phyloP scores from a whole-genome alignment of 768 basidiomycete genomes.

The Leccinum sublutescens region DNA sequence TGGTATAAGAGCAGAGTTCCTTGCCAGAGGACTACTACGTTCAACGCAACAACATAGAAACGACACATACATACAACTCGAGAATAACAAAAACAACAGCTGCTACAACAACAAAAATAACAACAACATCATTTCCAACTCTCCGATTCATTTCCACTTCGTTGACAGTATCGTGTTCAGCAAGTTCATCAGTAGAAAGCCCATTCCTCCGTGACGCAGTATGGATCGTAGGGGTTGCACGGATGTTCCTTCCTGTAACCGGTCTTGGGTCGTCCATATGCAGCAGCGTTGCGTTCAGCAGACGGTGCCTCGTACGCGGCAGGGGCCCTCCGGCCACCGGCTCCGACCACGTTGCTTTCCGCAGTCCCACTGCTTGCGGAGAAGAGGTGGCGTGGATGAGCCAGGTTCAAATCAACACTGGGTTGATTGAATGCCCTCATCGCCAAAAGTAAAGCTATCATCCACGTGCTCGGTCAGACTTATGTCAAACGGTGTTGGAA shows the following conservation, averaged over 20 bases:
- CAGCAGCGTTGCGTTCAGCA: constrained; percentile 31
- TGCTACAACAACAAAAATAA: not conserved
- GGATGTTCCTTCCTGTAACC: constrained; percentile 45
- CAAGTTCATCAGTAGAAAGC: constrained; percentile 41
- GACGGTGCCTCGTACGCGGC: constrained; percentile 20
- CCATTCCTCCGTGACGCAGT: constrained; percentile 75
- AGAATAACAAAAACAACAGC: constrained; percentile 3
- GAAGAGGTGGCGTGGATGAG: constrained; percentile 32
- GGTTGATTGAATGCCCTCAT: constrained; percentile 38
- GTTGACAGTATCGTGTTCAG: constrained; percentile 1
- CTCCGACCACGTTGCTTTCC: constrained; percentile 35
- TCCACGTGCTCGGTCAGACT: constrained; percentile 6
- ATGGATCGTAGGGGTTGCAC: constrained; percentile 57
- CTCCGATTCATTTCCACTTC: not conserved
- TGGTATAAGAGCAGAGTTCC: constrained; percentile 11
- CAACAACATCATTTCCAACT: constrained; percentile 9
- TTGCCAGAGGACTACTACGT: constrained; percentile 12
- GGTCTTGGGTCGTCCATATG: constrained; percentile 29
- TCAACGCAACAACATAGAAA: constrained; percentile 21
- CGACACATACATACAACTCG: constrained; percentile 16
- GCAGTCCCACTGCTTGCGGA: constrained; percentile 35
- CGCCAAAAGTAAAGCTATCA: constrained; percentile 42
- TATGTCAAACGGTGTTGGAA: not conserved
- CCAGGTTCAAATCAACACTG: constrained; percentile 27
- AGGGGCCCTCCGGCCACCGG: constrained; percentile 29